A percentile compares a stretch with the other conserved stretches of the same genome.
These are phyloP conservation scores for Colletotrichum brevisporum DNA, from an alignment of 2,329 filamentous ascomycete genomes.

Conservation along the genomic window DNA sequence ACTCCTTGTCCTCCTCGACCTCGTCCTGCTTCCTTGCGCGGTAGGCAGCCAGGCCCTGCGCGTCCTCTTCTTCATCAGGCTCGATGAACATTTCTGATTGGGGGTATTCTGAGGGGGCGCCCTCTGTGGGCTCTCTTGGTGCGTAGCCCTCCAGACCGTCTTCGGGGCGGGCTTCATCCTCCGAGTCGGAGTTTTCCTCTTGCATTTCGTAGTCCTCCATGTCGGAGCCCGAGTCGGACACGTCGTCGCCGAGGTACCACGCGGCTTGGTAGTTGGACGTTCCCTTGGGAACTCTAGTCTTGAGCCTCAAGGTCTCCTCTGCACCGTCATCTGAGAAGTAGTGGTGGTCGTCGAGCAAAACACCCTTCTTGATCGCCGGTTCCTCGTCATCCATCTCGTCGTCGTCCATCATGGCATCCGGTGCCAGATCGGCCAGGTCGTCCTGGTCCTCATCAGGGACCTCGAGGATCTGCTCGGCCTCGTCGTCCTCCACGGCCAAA, in stretches of 20 bases:
- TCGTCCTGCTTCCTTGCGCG: constrained; percentile 83
- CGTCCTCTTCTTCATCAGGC: constrained; percentile 85
- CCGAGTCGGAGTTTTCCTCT: constrained; percentile 71
- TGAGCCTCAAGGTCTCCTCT: constrained; percentile 69
- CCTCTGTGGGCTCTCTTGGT: constrained; percentile 79
- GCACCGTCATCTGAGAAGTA: constrained; percentile 94
- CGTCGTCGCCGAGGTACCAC: constrained; percentile 86
- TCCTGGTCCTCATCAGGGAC: constrained; percentile 84
- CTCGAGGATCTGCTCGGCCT: constrained; percentile 73
- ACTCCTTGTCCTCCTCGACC: constrained; percentile 91
- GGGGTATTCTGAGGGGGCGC: constrained; percentile 88
- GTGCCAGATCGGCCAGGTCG: constrained; percentile 85
- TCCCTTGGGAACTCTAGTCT: constrained; percentile 86
- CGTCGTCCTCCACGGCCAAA: constrained; percentile 77
- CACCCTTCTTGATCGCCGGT: constrained; percentile 79
- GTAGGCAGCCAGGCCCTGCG: constrained; percentile 85
- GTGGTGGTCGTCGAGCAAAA: constrained; percentile 95
- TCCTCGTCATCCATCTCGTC: constrained; percentile 59
- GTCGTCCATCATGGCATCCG: constrained; percentile 79
- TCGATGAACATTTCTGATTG: constrained; percentile 93
- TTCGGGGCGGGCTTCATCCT: constrained; percentile 76
- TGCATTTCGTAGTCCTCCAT: constrained; percentile 74
- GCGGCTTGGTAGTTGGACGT: constrained; percentile 95
- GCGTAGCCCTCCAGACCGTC: constrained; percentile 84
- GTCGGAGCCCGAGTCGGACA: constrained; percentile 88